These are phyloP conservation scores for Linnemannia hyalina DNA, from an alignment of 192 early-diverging fungal genomes.

Conservation along the genomic window DNA sequence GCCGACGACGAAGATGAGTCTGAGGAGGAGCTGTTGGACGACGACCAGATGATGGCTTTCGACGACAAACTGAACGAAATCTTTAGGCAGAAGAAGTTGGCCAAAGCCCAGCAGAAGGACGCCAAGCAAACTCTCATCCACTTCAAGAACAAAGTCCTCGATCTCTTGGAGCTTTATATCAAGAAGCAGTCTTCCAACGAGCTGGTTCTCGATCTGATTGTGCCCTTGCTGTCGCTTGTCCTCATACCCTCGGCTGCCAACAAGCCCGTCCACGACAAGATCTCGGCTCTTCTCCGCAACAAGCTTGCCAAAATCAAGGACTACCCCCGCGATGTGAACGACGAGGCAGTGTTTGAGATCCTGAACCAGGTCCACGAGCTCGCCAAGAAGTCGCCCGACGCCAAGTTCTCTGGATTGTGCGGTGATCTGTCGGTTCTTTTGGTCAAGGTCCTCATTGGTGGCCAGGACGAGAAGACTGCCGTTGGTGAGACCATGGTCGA, in stretches of 20 bases:
- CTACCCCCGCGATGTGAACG: slow-evolving; percentile 69
- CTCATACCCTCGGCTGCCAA: slow-evolving; percentile 67
- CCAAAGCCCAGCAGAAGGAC: slow-evolving; percentile 86
- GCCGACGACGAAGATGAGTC: slow-evolving; percentile 72
- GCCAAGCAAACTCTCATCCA: slow-evolving; percentile 84
- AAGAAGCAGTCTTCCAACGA: slow-evolving; percentile 74
- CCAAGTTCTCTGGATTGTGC: slow-evolving; percentile 64
- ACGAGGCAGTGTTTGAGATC: slow-evolving; percentile 68
- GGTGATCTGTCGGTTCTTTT: slow-evolving; percentile 70
- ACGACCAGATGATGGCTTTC: slow-evolving; percentile 91
- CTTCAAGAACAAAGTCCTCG: slow-evolving; percentile 92
- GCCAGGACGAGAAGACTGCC: slow-evolving; percentile 58
- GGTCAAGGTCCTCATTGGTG: slow-evolving; percentile 68
- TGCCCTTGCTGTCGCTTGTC: slow-evolving; percentile 76
- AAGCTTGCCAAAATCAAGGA: slow-evolving; percentile 74
- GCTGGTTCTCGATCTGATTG: slow-evolving; percentile 79
- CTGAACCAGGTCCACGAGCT: slow-evolving; percentile 78
- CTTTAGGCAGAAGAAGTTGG: slow-evolving; percentile 85
- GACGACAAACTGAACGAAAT: slow-evolving; percentile 95
- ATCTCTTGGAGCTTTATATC: slow-evolving; percentile 85
- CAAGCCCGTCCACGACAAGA: slow-evolving; percentile 78
- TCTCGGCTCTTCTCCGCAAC: slow-evolving; percentile 71
- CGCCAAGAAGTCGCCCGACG: slow-evolving; percentile 73
- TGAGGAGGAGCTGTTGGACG: slow-evolving; percentile 72
- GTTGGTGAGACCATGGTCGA: slow-evolving; percentile 44